These are phyloP conservation scores for Fusarium humuli DNA, from an alignment of 2,329 filamentous ascomycete genomes.

Conservation along the genomic window DNA sequence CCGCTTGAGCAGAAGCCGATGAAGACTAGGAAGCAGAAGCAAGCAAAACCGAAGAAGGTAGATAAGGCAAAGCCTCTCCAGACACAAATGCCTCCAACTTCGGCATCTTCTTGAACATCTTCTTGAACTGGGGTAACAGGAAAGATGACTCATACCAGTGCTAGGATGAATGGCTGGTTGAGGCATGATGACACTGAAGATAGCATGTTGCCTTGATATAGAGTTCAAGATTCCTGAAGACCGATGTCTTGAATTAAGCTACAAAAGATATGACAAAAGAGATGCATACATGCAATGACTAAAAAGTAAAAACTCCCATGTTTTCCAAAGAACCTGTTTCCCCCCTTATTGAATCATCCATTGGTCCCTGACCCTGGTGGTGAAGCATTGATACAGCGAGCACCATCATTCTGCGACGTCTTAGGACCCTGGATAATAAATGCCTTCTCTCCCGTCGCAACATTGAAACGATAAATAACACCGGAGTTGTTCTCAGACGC, in stretches of 20 bases:
- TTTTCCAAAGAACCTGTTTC: no score
- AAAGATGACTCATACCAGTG: no score
- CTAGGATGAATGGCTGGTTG: no score
- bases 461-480: constrained; percentile 13
- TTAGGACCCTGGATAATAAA: constrained; percentile 14
- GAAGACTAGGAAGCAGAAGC: background rate
- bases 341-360: background rate
- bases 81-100: no score
- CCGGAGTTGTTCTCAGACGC: constrained; percentile 19
- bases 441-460: background rate
- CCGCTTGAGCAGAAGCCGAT: fast-evolving
- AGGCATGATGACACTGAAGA: no score
- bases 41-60: background rate
- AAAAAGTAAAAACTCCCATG: background rate
- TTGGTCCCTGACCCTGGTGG: constrained; percentile 3
- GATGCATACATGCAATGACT: background rate
- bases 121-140: no score
- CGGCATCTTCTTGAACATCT: no score
- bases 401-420: constrained; percentile 16
- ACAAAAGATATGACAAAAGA: background rate
- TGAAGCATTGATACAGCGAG: constrained; percentile 20
- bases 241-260: background rate
- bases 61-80: no score
- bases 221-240: no score
- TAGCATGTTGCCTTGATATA: no score